phyloP scores from a whole-genome alignment of 1,139 yeast genomes.

The Yamadazyma triangularis region DNA sequence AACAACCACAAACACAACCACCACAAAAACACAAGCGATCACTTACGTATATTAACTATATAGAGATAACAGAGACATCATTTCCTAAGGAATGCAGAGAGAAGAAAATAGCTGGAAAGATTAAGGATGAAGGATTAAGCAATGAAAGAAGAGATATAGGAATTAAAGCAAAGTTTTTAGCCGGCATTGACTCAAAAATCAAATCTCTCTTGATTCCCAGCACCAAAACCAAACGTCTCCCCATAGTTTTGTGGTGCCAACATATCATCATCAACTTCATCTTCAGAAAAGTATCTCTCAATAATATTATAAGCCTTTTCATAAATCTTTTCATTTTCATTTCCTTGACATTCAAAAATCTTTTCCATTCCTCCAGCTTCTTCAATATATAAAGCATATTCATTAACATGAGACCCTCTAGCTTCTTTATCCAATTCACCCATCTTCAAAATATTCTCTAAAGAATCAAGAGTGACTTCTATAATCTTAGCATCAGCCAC shows the following conservation, averaged over 20 bases:
- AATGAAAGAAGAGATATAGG: no score
- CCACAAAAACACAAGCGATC: no score
- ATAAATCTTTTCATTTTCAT: slow-evolving; percentile 87
- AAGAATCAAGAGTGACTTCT: slow-evolving; percentile 92
- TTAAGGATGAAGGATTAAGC: no score
- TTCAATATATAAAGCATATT: slow-evolving; percentile 87
- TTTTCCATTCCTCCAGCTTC: slow-evolving; percentile 99
- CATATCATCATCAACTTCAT: slow-evolving; percentile 67
- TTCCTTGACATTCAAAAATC: slow-evolving; percentile 88
- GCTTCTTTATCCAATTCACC: slow-evolving; percentile 91
- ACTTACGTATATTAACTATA: no score
- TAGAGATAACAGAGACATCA: no score
- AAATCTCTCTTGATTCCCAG: no score
- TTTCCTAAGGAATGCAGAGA: no score
- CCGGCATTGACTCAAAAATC: no score
- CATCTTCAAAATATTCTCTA: slow-evolving; percentile 88
- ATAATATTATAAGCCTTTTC: slow-evolving; percentile 86
- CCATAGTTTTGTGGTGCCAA: slow-evolving; percentile 82
- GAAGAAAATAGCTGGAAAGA: no score
- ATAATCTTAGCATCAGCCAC: slow-evolving; percentile 89
- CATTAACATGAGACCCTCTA: slow-evolving; percentile 64
- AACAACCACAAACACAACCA: no score
- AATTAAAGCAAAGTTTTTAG: no score
- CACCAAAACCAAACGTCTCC: slow-evolving; percentile 85
- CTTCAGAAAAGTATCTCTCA: slow-evolving; percentile 84